Evolutionary conservation across 805 yeast genomes (phyloP), one percentile per base, ranked within the genome.

Genomic region (Metschnikowia orientalis): DNA sequence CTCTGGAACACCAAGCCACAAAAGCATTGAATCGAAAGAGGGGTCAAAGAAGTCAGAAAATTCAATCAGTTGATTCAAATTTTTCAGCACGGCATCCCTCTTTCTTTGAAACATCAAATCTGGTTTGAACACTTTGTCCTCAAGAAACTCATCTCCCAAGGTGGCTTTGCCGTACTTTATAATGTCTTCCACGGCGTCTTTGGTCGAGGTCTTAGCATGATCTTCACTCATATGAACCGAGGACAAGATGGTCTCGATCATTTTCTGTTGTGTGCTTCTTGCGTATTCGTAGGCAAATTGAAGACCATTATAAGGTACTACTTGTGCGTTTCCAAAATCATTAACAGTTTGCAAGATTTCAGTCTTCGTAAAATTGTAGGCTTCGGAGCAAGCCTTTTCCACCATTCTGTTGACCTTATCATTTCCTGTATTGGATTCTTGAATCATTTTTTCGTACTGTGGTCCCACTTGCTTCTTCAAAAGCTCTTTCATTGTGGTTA

Each of bases 71-170:
- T 75, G 75, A 29, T 74, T 67, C 17, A 89, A 63, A 23, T 72
- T 68, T 41, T 80, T 74, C 21, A 73, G 67, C 20, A 79, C 57
- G 4, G 70, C 56, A 48, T 92, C 95, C 23, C 70, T 73, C 37
- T 71, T 70, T 45, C 87, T 77, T 2, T 87, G 75, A 50, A 88
- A 90, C 97, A 92, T 92, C 23, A 82, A 71, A 18, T 77, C 79
- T 7, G 82, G 71, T 37, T 81, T 73, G 54, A 86, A 86, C 6
- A 69, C 69, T 32, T 78, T 74, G 32, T 78, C 81, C 17, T 73
- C 63, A 31, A 77, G 63, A 42, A 71, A 72, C 32, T 73, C 72
- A 18, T 76, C 81, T 6, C 86, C 86, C 26, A 88, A 62, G n/a
- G 75, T 71, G 3, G 61, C 61, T 29, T 71, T 66, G 0, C 96